Base-by-base conservation (phyloP, 2,329 filamentous ascomycete genomes). In the Neonectria hederae region DNA sequence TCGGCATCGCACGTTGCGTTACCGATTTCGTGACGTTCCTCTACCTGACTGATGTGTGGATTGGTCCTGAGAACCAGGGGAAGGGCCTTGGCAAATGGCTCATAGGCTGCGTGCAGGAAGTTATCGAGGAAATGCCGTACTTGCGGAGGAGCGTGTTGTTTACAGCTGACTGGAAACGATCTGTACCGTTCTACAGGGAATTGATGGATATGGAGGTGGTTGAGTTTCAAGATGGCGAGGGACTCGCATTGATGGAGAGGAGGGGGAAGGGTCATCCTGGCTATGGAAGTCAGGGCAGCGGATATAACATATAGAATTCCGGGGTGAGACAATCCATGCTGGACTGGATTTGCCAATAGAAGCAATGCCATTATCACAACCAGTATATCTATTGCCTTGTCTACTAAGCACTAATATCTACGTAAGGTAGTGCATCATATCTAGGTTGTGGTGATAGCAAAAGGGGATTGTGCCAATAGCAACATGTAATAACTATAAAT, bases 21-120 rank as follows among this genome's bases (percentile, higher is more conserved):
- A 92, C 90, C 0, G 90, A 92, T 73, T 83, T 83, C 63, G 81
- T 85, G 10, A 90, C 89, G 0, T 87, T 91, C 68, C 85, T 84
- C 2, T 92, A 90, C 28, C 56, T 80, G 13, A 89, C 89, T 1
- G 90, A 92, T 67, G 85, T 91, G 0, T 92, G 88, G 75, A 78
- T 92, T 4, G 73, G 85, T 1, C 79, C 83, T 0, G 77, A 81
- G 21, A 83, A 86, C 62, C 87, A 88, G 71, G 83, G 84, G 0
- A 77, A 81, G 7, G 89, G 90, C 0, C 78, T 92, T 1, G 89
- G 86, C 0, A 83, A 78, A 35, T 92, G 88, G 87, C 74, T 92
- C 65, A 81, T 91, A 62, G 71, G 78, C 1, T 89, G 87, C 67
- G 76, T 89, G 19, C 80, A 84, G 59, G 86, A 90, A 65, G 72